phyloP scores from a whole-genome alignment of 2,329 filamentous ascomycete genomes.

The Aspergillus sp. region DNA sequence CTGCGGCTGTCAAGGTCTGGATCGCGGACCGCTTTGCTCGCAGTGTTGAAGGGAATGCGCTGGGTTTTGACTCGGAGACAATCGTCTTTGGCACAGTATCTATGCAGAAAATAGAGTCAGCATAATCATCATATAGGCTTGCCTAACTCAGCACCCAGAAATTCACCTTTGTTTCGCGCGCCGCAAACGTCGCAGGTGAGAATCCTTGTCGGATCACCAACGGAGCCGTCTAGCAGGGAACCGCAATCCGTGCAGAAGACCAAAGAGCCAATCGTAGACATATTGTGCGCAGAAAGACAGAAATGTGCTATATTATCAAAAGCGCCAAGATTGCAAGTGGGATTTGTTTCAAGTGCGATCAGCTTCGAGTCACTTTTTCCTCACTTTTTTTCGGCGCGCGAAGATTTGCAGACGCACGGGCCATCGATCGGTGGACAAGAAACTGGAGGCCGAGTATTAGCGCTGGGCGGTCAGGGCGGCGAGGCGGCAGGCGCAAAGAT shows the following conservation, averaged over 20 bases:
- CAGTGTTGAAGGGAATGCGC: conserved; percentile 87
- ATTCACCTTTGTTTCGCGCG: conserved; percentile 76
- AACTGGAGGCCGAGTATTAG: conserved; percentile 22
- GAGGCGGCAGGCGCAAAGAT: conserved; percentile 28
- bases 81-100: conserved; percentile 78
- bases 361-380: conserved; percentile 26
- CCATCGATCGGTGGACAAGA: conserved; percentile 15
- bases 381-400: conserved; percentile 21
- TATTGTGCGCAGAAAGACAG: conserved; percentile 41
- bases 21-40: conserved; percentile 85
- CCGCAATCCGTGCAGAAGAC: conserved; percentile 94
- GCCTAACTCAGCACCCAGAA: conserved; percentile 2
- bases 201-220: conserved; percentile 74
- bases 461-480: conserved; percentile 30
- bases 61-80: conserved; percentile 81
- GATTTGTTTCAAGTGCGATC: background rate
- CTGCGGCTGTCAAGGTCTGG: conserved; percentile 77
- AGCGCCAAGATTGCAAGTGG: background rate
- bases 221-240: conserved; percentile 81
- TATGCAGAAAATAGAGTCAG: conserved; percentile 39
- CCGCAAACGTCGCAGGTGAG: conserved; percentile 86
- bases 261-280: conserved; percentile 88
- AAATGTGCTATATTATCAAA: background rate
- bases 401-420: conserved; percentile 27
- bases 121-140: conserved; percentile 6